Evolutionary conservation across 1,284 basidiomycete genomes (phyloP), one percentile per base, ranked within the genome.

Genomic region (Melampsora abietis-canadensis): DNA sequence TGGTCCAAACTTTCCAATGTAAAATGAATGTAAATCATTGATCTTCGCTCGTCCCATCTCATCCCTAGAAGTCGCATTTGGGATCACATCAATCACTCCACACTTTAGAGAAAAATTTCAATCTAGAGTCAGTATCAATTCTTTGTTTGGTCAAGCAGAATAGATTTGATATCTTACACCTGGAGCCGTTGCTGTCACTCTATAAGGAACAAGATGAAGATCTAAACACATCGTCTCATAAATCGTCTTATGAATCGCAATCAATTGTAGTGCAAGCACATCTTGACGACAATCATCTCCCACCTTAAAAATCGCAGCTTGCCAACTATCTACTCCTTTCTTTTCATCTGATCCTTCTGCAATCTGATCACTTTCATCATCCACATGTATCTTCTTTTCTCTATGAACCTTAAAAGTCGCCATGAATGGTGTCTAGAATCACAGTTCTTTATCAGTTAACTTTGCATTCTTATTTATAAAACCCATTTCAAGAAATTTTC

Each of bases 241-340:
- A 77, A 98, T 91, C 82, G 96, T 98, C 84, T 98, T 98, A 87
- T 98, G 96, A 92, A 98, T 98, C 10, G 96, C 96, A 77, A 99
- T 98, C 77, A 97, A 85, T 81, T 99, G 96, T 72, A 99, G 84
- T 0, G 96, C 96, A 51, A 99, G 86, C 24, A 98, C 90, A 79
- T 99, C 96, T 83, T 99, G 96, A 60, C 96, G 88, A 82, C 96
- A 99, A 81, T 99, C 96, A 81, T 99, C 96, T 68, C 96, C 96
- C 76, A 99, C 96, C 85, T 99, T 99, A 88, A 99, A 99, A 77
- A 99, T 98, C 8, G 96, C 96, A 78, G 92, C 90, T 79, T 98
- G 93, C 95, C 94, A 98, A 60, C 95, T 90, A 77, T 98, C 93
- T 79, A 90, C 91, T 79, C 89, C 86, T 66, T 86, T 85, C 62